Conservation (phyloP, 495 filamentous ascomycete genomes). For the Eremomyces bilateralis region DNA sequence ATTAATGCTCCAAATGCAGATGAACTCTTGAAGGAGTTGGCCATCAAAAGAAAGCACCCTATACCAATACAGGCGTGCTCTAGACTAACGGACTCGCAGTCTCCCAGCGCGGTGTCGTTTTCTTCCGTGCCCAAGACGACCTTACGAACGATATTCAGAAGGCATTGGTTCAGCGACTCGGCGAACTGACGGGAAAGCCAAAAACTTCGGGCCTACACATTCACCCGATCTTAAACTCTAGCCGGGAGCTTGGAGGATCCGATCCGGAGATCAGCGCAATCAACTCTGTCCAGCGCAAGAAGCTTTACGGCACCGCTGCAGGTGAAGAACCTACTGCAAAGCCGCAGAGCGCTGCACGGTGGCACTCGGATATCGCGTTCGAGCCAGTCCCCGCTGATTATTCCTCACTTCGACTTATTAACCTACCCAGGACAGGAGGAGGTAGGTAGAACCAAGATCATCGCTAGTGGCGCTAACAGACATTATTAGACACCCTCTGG, state of each 20-base stretch:
- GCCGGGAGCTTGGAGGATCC: slow-evolving; percentile 29
- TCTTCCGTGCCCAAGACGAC: slow-evolving; percentile 6
- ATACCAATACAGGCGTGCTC: too few species aligned
- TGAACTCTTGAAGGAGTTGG: too few species aligned
- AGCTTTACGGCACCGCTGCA: slow-evolving; percentile 27
- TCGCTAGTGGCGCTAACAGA: not conserved
- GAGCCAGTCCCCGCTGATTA: too few species aligned
- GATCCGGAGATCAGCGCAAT: slow-evolving; percentile 55
- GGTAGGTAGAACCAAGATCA: too few species aligned
- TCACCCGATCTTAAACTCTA: slow-evolving; percentile 41
- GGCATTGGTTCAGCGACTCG: slow-evolving; percentile 3
- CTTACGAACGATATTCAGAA: slow-evolving; percentile 7
- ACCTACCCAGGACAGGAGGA: slow-evolving; percentile 43
- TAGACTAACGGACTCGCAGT: too few species aligned
- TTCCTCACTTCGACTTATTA: slow-evolving; percentile 4
- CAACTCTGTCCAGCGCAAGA: too few species aligned
- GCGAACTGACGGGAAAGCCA: too few species aligned
- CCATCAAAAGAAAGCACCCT: too few species aligned
- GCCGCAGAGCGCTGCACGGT: slow-evolving; percentile 24
- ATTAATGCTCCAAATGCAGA: too few species aligned
- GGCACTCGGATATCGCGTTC: slow-evolving; percentile 57
- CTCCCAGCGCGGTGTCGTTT: too few species aligned
- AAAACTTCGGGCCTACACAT: slow-evolving; percentile 29
- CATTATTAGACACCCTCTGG: slow-evolving; percentile 1
- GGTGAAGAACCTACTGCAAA: slow-evolving; percentile 8